A percentile compares a stretch with the other conserved stretches of the same genome.
These are phyloP conservation scores for Talaromyces borbonicus DNA, from an alignment of 495 filamentous ascomycete species.

Conservation along the genomic window DNA sequence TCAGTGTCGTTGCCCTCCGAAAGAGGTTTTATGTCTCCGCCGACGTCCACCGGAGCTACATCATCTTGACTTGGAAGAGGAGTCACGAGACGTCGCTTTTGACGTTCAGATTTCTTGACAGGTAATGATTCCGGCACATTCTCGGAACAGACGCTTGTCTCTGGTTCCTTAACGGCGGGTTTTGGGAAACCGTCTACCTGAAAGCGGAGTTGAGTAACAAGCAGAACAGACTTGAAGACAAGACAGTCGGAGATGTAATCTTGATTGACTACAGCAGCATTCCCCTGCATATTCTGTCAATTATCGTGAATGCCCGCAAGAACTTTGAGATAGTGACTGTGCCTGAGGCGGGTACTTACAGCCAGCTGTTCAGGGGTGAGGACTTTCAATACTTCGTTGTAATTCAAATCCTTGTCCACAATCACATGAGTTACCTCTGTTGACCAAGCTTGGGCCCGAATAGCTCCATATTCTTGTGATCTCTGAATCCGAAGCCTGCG, in stretches of 20 bases:
- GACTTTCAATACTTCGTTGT: constrained; percentile 51
- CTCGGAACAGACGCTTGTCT: constrained; percentile 2
- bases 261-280: constrained; percentile 60
- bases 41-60: not conserved
- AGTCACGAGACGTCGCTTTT: constrained; percentile 11
- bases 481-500: constrained; percentile 63
- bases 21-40: not conserved
- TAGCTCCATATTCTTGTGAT: constrained; percentile 66
- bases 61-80: constrained; percentile 8
- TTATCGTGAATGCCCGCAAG: constrained; percentile 20
- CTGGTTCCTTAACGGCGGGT: constrained; percentile 1
- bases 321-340: constrained; percentile 2
- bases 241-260: constrained; percentile 74
- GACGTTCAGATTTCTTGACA: constrained; percentile 20
- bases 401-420: constrained; percentile 61
- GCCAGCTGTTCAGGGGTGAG: constrained; percentile 43
- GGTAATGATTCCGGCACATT: constrained; percentile 12
- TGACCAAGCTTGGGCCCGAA: constrained; percentile 47
- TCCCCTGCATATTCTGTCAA: constrained; percentile 34
- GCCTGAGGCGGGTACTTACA: constrained; percentile 22
- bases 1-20: constrained; percentile 24
- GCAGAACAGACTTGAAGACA: constrained; percentile 45
- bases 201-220: constrained; percentile 50
- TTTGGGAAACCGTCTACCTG: constrained; percentile 35
- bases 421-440: constrained; percentile 61